phyloP scores from a whole-genome alignment of 805 yeast genomes.

The Candida pseudofarinosa region DNA sequence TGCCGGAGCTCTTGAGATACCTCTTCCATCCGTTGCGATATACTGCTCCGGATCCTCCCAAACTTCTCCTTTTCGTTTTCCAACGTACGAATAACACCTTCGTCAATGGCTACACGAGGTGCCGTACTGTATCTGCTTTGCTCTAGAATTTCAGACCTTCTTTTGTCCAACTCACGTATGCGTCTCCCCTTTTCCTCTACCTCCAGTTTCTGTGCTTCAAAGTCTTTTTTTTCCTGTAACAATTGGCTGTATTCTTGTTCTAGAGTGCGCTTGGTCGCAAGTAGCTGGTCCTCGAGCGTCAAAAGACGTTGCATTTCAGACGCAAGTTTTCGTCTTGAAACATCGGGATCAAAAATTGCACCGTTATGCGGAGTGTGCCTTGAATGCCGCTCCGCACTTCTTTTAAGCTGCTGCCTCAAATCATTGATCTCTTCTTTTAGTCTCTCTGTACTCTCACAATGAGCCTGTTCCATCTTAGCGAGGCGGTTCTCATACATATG shows the following conservation, averaged over 20 bases:
- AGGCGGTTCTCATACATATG: not conserved
- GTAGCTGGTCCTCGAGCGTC: not conserved
- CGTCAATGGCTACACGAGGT: not conserved
- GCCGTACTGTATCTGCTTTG: not conserved
- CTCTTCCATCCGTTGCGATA: not conserved
- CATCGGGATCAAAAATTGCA: not conserved
- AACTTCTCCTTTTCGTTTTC: not conserved
- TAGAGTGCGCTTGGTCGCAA: not conserved
- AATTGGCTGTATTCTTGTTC: not conserved
- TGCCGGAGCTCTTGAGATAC: not conserved
- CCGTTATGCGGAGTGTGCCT: not conserved
- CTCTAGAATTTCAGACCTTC: not conserved
- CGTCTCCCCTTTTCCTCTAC: conserved; percentile 2
- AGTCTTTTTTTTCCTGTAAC: conserved; percentile 2
- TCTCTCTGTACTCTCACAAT: not conserved
- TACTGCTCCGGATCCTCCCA: not conserved
- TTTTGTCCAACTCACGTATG: conserved; percentile 1
- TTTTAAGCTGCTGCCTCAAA: not conserved
- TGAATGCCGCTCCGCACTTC: not conserved
- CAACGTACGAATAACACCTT: not conserved
- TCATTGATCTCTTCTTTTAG: not conserved
- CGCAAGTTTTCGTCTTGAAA: not conserved
- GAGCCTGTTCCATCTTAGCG: not conserved
- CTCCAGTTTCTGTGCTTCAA: conserved; percentile 1
- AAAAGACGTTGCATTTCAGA: not conserved